Conservation (phyloP, 164 flowering plant species). For the Taxillus chinensis region DNA sequence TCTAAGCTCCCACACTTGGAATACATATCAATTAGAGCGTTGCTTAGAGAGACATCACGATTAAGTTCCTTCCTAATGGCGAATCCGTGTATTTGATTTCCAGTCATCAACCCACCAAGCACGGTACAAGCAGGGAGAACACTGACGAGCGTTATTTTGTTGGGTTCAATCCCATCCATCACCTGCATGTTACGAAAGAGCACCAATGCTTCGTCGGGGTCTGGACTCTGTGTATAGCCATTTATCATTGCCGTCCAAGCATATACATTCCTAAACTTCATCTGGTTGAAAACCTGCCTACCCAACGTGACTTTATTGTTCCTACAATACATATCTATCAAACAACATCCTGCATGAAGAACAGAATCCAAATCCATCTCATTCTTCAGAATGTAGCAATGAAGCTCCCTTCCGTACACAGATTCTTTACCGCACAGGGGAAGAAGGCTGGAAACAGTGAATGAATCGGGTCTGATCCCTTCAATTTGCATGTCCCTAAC, state of each 20-base stretch:
- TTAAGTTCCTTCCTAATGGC: conserved; percentile 32
- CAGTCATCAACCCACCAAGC: conserved; percentile 28
- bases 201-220: conserved; percentile 32
- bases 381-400: conserved; percentile 38
- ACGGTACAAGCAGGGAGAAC: conserved; percentile 48
- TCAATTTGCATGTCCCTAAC: conserved; percentile 37
- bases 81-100: conserved; percentile 61
- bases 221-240: conserved; percentile 43
- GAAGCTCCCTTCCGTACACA: conserved; percentile 57
- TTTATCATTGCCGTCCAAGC: conserved; percentile 66
- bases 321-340: conserved; percentile 62
- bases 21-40: conserved; percentile 63
- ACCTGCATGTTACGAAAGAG: conserved; percentile 49
- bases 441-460: conserved; percentile 46
- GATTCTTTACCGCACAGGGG: conserved; percentile 22
- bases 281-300: conserved; percentile 41
- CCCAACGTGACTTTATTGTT: conserved; percentile 16
- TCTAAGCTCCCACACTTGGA: conserved; percentile 53
- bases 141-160: conserved; percentile 44
- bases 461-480: conserved; percentile 46
- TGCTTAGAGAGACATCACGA: conserved; percentile 31
- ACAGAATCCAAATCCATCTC: conserved; percentile 23
- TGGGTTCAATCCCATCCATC: conserved; percentile 35
- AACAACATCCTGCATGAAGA: conserved; percentile 50
- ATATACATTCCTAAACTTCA: conserved; percentile 39